Evolutionary conservation across 345 rosid species (phyloP).

Genomic region (Syzygium oleosum): DNA sequence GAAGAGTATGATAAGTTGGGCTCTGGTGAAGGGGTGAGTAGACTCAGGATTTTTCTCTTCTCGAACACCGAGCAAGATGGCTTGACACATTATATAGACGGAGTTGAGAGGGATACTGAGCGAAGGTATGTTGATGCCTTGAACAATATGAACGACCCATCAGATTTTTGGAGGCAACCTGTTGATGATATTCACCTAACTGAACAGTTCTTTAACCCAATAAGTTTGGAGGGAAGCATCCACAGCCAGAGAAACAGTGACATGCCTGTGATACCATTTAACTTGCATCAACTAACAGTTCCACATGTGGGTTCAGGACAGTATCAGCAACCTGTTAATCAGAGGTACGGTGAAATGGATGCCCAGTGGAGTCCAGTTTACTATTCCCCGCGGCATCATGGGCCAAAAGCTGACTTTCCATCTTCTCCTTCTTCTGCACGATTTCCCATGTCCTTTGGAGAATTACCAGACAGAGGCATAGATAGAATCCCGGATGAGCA

Average conservation of each 20-base stretch:
- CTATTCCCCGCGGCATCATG: constrained; percentile 84
- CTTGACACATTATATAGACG: constrained; percentile 51
- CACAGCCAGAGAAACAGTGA: constrained; percentile 53
- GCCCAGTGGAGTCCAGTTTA: constrained; percentile 69
- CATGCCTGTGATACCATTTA: constrained; percentile 42
- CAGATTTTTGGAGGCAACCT: constrained; percentile 51
- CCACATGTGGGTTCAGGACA: constrained; percentile 35
- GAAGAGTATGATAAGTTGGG: constrained; percentile 96
- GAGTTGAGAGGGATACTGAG: constrained; percentile 79
- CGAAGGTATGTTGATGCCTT: constrained; percentile 93
- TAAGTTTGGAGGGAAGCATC: constrained; percentile 50
- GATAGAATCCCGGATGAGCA: constrained; percentile 74
- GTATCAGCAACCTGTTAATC: constrained; percentile 35
- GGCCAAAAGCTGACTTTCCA: constrained; percentile 67
- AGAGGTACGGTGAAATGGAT: constrained; percentile 70
- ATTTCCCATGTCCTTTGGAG: constrained; percentile 58
- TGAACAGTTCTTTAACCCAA: constrained; percentile 32
- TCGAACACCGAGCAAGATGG: constrained; percentile 63
- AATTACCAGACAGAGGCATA: constrained; percentile 41
- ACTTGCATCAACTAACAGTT: constrained; percentile 38
- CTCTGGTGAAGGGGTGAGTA: constrained; percentile 80
- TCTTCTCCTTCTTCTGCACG: constrained; percentile 75
- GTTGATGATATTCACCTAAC: constrained; percentile 17
- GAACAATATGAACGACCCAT: constrained; percentile 69
- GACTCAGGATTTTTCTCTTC: constrained; percentile 90